Percentiles rank a stretch among this genome's conserved stretches.
Conservation (phyloP, 345 rosid species). For the Rubroshorea leprosula region DNA sequence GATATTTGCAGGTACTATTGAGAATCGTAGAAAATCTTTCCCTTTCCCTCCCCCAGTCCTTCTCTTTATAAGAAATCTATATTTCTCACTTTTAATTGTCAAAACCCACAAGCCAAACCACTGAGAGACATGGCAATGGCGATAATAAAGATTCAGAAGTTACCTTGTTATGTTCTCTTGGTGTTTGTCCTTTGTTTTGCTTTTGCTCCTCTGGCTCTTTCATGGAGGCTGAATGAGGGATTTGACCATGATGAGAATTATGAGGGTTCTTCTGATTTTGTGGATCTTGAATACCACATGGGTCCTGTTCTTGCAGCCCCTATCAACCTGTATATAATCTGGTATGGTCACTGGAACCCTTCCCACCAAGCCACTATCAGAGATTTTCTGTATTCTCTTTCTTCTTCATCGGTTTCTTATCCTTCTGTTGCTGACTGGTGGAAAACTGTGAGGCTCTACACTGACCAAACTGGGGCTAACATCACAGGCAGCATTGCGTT, state of each 20-base stretch:
- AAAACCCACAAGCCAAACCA: conserved; percentile 5
- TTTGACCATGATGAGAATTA: conserved; percentile 32
- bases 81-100: not conserved
- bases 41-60: not conserved
- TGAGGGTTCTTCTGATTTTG: conserved; percentile 51
- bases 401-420: conserved; percentile 36
- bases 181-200: conserved; percentile 11
- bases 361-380: conserved; percentile 44
- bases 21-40: not conserved
- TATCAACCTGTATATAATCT: conserved; percentile 42
- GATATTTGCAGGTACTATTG: no score
- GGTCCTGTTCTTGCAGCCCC: conserved; percentile 61
- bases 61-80: conserved; percentile 19
- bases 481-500: conserved; percentile 34
- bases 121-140: conserved; percentile 3
- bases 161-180: conserved; percentile 13
- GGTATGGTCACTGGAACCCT: conserved; percentile 62
- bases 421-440: conserved; percentile 71
- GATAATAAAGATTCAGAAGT: conserved; percentile 17
- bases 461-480: conserved; percentile 61
- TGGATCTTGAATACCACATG: conserved; percentile 52
- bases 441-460: conserved; percentile 47
- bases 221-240: conserved; percentile 21
- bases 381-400: conserved; percentile 54
- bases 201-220: conserved; percentile 12